Conservation (phyloP, 2,329 filamentous ascomycete genomes). For the Sclerotinia glacialis region DNA sequence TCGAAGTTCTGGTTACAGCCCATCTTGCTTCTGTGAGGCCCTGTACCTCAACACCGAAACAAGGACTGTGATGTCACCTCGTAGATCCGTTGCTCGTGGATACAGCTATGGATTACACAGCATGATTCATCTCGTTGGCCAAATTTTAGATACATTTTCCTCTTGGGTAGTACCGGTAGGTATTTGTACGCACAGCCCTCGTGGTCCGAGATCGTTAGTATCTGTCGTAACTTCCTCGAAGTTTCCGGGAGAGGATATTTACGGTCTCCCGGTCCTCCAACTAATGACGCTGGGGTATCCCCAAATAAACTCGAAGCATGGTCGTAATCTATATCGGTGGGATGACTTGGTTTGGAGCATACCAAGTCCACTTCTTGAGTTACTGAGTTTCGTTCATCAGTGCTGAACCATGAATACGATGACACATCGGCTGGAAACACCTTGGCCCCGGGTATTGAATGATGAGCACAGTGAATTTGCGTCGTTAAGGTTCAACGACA, state of each 20-base stretch:
- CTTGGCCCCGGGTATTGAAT: neutral
- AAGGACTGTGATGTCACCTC: constrained; percentile 3
- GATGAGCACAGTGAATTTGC: neutral
- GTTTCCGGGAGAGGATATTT: constrained; percentile 2
- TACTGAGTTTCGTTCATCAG: neutral
- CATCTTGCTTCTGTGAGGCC: neutral
- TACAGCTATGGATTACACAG: constrained; percentile 6
- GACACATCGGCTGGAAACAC: neutral
- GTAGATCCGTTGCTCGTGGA: neutral
- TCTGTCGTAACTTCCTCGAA: constrained; percentile 12
- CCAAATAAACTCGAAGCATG: neutral
- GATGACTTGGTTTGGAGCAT: constrained; percentile 4
- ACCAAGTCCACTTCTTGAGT: neutral
- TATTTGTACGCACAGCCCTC: neutral
- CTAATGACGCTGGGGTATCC: neutral
- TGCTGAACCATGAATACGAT: constrained; percentile 11
- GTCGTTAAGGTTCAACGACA: neutral
- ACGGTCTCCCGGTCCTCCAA: constrained; percentile 13
- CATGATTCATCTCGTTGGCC: constrained; percentile 8
- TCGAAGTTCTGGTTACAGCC: neutral
- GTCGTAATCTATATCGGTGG: neutral
- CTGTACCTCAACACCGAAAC: neutral
- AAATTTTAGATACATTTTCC: constrained; percentile 1
- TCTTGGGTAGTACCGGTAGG: constrained; percentile 1
- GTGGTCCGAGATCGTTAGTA: constrained; percentile 12